Base-by-base conservation (phyloP, 2,329 filamentous ascomycete genomes). In the Knufia fluminis region DNA sequence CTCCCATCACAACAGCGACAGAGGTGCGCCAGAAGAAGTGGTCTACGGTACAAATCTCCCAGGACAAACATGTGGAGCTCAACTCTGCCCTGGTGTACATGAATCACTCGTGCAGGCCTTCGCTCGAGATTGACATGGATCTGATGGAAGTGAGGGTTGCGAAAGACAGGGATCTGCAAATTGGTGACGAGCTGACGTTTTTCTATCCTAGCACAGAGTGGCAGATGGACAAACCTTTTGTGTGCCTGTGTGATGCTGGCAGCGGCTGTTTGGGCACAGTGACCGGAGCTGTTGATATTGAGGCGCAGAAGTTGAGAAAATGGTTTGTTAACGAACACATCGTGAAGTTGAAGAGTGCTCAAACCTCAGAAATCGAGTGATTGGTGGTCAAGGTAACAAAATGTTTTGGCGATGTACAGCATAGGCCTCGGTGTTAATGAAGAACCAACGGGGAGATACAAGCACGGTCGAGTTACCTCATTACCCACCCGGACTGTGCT, bases 31-130 rank as follows among this genome's bases (percentile, higher is more conserved):
- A 41, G 2, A 53, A 54, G 40, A 48, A 51, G 23, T 57, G 51
- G 48, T 57, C 54, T 14, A 50, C 39, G 2, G 76, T 79, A 2
- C 33, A 79, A 56, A 71, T 71, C 1, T 68, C 68, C 1, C 61
- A 61, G 19, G 66, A 68, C 48, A 64, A 68, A 0, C 75, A 79
- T 61, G 74, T 79, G 56, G 75, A 79, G 56, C 68, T 78, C 3
- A 77, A 78, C 62, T 73, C 68, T 51, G 76, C 77, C 55, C 65
- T 79, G 9, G 70, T 78, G 20, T 79, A 71, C 62, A 71, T 74
- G 65, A 80, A 79, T 63, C 76, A 79, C 62, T 74, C 71, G 2
- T 79, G 74, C 61, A 62, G 60, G 9, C 77, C 77, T 1, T 70
- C 69, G 2, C 54, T 79, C 12, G 68, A 76, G 46, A 77, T 79